Conservation (phyloP, 495 filamentous ascomycete genomes). For the Jackrogersella multiformis region DNA sequence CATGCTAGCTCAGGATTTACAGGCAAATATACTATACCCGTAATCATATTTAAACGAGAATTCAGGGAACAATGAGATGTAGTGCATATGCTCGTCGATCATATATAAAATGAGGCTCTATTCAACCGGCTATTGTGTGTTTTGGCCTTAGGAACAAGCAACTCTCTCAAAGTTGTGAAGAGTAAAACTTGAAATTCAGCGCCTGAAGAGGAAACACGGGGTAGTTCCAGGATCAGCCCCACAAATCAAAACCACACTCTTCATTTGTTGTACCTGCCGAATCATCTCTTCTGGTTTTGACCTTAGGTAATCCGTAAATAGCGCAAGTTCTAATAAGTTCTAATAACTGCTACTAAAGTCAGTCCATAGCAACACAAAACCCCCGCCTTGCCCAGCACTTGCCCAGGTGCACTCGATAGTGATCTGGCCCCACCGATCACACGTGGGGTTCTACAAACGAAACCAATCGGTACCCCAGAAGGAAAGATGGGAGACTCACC, state of each 20-base stretch:
- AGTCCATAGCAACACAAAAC: no score
- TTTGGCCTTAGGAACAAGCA: neutral
- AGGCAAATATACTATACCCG: slow-evolving; percentile 39
- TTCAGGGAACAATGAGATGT: slow-evolving; percentile 1
- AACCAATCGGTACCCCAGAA: neutral
- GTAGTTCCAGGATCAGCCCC: slow-evolving; percentile 14
- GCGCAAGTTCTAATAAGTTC: no score
- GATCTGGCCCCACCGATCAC: slow-evolving; percentile 26
- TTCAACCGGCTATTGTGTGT: slow-evolving; percentile 28
- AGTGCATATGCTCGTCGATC: slow-evolving; percentile 9
- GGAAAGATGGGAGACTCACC: slow-evolving; percentile 16
- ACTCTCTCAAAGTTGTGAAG: neutral
- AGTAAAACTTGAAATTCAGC: slow-evolving; percentile 11
- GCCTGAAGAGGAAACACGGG: slow-evolving; percentile 40
- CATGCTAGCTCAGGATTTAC: slow-evolving; percentile 16
- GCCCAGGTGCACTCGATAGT: no score
- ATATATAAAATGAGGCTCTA: slow-evolving; percentile 32
- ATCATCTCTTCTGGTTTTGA: no score
- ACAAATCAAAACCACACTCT: no score
- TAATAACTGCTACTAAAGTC: no score
- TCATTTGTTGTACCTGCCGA: neutral
- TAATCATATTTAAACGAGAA: slow-evolving; percentile 16
- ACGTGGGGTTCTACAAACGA: slow-evolving; percentile 15
- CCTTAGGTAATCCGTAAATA: no score
- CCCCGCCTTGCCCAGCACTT: slow-evolving; percentile 6